Conservation (phyloP, 2,329 filamentous ascomycete genomes). For the Colletotrichum neosansevieriae region DNA sequence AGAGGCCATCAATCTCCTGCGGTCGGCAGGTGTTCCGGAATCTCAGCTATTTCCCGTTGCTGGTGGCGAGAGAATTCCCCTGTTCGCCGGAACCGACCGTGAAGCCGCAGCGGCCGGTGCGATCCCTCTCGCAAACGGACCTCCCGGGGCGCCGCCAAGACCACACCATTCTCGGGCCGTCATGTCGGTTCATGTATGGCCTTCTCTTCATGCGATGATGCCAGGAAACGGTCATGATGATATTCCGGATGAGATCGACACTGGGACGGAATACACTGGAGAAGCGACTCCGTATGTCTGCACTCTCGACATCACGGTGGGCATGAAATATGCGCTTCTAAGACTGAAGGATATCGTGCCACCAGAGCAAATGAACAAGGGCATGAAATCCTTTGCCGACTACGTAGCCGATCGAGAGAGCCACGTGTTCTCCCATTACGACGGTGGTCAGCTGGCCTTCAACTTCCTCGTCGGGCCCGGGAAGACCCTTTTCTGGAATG, state of each 20-base stretch:
- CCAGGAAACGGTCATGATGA: conserved; percentile 24
- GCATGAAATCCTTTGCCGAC: neutral
- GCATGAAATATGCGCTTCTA: conserved; percentile 2
- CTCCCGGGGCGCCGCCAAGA: neutral
- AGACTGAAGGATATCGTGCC: neutral
- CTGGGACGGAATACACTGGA: neutral
- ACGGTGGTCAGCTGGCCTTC: conserved; percentile 6
- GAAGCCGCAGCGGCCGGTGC: neutral
- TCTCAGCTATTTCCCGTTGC: conserved; percentile 43
- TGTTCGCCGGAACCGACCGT: conserved; percentile 39
- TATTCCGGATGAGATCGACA: conserved; percentile 2
- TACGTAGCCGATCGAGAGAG: conserved; percentile 7
- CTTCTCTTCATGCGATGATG: conserved; percentile 44
- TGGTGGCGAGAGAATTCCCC: conserved; percentile 44
- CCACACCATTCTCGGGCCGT: conserved; percentile 21
- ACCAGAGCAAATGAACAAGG: neutral
- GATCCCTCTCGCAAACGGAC: neutral
- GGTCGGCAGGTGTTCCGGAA: conserved; percentile 43
- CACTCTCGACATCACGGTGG: conserved; percentile 5
- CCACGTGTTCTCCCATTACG: conserved; percentile 1
- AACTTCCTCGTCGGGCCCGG: conserved; percentile 4
- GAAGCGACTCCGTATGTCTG: conserved; percentile 5
- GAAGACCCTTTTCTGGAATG: neutral
- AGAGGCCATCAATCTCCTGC: conserved; percentile 44
- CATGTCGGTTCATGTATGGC: conserved; percentile 43